Evolutionary conservation across 225 moss, liverwort and hornwort species (phyloP), one percentile per base, ranked within the genome.

Genomic region (Sphagnum tenellum): DNA sequence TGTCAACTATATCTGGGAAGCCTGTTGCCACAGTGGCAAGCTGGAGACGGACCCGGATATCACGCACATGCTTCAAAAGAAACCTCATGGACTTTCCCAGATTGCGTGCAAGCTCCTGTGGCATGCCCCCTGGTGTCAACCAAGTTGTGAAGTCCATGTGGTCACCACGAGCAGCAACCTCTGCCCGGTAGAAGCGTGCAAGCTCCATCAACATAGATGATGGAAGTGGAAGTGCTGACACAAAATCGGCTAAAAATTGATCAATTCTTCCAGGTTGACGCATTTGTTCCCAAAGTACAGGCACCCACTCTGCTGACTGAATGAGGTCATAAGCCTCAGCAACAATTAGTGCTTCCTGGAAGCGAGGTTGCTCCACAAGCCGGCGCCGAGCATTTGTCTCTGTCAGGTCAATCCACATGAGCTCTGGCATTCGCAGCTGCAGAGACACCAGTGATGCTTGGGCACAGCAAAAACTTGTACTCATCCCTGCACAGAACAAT

Each of bases 281-380:
- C 93, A 98, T 93, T 67, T 90, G 90, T 65, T 81, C 82, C 96
- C 96, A 98, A 11, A 98, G 67, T 66, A 98, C 96, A 14, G 84
- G 93, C 11, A 86, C 90, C 96, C 96, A 98, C 66, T 98, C 96
- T 3, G 83, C 90, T 58, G 96, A 82, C 55, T 98, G 87, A 61
- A 93, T 98, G 49, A 98, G 85, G 60, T 81, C 84, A 61, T 98
- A 98, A 3, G 96, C 93, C 75, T 98, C 96, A 5, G 96, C 88
- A 47, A 98, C 92, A 60, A 93, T 90, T 5, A 93, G 77, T 10
- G 90, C 77, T 66, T 93, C 93, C 68, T 93, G 90, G 70, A 98
- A 93, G 47, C 89, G 88, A 9, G 83, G 79, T 64, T 87, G 96
- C 46, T 90, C 93, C 47, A 93, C 90, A 44, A 98, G 69, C 62